These are phyloP conservation scores for Monilinia aucupariae DNA, from an alignment of 2,329 filamentous ascomycete species.

Conservation along the genomic window DNA sequence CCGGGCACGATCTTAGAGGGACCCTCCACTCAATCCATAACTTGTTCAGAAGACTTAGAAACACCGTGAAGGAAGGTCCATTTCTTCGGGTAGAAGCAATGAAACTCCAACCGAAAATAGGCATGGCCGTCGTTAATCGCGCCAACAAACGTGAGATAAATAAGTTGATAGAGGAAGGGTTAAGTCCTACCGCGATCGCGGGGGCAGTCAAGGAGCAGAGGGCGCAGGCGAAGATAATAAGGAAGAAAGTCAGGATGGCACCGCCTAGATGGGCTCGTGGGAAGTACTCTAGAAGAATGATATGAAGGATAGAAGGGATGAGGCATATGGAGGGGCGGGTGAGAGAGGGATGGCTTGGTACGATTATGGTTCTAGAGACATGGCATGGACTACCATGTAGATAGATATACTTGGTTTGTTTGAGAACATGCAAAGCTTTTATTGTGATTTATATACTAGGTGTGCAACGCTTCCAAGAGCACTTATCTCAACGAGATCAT, in stretches of 20 bases:
- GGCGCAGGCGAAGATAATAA: fast-evolving
- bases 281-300: too few species aligned
- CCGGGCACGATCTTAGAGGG: too few species aligned
- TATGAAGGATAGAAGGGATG: too few species aligned
- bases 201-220: neutral
- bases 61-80: too few species aligned
- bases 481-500: neutral
- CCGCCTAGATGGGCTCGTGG: too few species aligned
- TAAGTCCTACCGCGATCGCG: neutral
- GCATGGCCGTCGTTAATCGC: too few species aligned
- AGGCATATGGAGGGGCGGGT: too few species aligned
- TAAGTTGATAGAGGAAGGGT: neutral
- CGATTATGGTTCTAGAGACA: neutral
- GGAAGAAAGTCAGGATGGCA: fast-evolving
- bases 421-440: neutral
- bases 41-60: too few species aligned
- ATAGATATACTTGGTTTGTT: neutral
- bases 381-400: neutral
- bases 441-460: neutral
- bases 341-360: neutral
- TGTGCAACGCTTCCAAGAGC: neutral
- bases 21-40: too few species aligned
- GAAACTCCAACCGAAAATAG: too few species aligned
- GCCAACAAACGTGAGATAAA: neutral
- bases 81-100: too few species aligned